Evolutionary conservation across 805 yeast species (phyloP).

Genomic region (Saccharomycopsis fibuligera): DNA sequence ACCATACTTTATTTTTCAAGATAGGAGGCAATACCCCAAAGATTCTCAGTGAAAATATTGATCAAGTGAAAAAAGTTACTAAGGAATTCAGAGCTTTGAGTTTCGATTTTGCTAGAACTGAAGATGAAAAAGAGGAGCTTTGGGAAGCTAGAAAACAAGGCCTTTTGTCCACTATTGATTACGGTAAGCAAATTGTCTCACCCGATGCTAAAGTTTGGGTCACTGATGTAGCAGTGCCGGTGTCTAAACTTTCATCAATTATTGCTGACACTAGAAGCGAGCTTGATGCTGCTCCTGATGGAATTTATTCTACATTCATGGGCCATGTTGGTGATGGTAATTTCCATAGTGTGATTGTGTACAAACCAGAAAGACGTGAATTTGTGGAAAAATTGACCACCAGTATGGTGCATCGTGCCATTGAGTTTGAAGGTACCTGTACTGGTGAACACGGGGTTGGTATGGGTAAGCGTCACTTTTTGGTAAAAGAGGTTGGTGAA

Average conservation of each 20-base stretch:
- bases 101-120: slow-evolving; percentile 58
- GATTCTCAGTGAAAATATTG: slow-evolving; percentile 33
- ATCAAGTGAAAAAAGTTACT: slow-evolving; percentile 45
- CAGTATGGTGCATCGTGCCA: slow-evolving; percentile 59
- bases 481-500: slow-evolving; percentile 59
- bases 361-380: slow-evolving; percentile 43
- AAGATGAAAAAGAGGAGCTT: slow-evolving; percentile 57
- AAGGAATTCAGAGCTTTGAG: slow-evolving; percentile 45
- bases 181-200: slow-evolving; percentile 44
- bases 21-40: slow-evolving; percentile 45
- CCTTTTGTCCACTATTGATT: slow-evolving; percentile 59
- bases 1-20: slow-evolving; percentile 60
- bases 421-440: slow-evolving; percentile 72
- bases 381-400: slow-evolving; percentile 45
- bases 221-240: slow-evolving; percentile 81
- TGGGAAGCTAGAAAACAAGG: slow-evolving; percentile 75
- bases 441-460: slow-evolving; percentile 90
- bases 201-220: slow-evolving; percentile 56
- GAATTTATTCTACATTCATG: slow-evolving; percentile 48
- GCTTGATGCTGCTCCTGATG: slow-evolving; percentile 37
- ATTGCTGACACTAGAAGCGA: slow-evolving; percentile 57
- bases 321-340: slow-evolving; percentile 88
- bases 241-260: slow-evolving; percentile 58
- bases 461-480: slow-evolving; percentile 59
- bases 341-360: slow-evolving; percentile 62